Conservation (phyloP, 2,329 filamentous ascomycete genomes). For the Penicillium nordicum region DNA sequence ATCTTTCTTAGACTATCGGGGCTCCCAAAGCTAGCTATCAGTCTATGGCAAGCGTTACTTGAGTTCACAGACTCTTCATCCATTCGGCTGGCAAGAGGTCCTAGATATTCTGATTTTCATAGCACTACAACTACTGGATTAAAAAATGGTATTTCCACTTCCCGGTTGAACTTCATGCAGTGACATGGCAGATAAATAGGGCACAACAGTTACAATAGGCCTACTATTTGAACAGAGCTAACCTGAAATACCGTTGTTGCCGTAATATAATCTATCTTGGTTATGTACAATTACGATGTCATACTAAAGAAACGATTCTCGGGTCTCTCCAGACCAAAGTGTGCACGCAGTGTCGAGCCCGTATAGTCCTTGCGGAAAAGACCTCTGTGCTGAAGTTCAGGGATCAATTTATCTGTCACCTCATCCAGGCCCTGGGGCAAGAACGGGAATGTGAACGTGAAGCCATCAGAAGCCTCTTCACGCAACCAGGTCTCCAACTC, state of each 20-base stretch:
- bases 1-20: conserved; percentile 71
- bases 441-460: conserved; percentile 51
- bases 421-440: conserved; percentile 52
- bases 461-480: conserved; percentile 51
- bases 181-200: background rate
- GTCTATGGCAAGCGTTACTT: conserved; percentile 76
- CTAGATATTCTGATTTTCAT: background rate
- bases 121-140: background rate
- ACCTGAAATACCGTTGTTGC: background rate
- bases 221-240: background rate
- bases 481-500: conserved; percentile 49
- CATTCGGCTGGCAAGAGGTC: conserved; percentile 18
- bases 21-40: conserved; percentile 71
- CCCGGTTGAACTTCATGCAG: background rate
- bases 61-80: conserved; percentile 64
- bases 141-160: background rate
- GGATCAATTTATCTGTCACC: conserved; percentile 47
- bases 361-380: conserved; percentile 53
- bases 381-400: conserved; percentile 51
- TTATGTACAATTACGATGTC: background rate
- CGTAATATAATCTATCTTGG: background rate
- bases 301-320: conserved; percentile 38
- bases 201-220: background rate
- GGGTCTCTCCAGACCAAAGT: conserved; percentile 52
- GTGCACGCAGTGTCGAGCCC: conserved; percentile 53